Conservation (phyloP, 2,329 filamentous ascomycete genomes). For the Coniochaeta hoffmannii region DNA sequence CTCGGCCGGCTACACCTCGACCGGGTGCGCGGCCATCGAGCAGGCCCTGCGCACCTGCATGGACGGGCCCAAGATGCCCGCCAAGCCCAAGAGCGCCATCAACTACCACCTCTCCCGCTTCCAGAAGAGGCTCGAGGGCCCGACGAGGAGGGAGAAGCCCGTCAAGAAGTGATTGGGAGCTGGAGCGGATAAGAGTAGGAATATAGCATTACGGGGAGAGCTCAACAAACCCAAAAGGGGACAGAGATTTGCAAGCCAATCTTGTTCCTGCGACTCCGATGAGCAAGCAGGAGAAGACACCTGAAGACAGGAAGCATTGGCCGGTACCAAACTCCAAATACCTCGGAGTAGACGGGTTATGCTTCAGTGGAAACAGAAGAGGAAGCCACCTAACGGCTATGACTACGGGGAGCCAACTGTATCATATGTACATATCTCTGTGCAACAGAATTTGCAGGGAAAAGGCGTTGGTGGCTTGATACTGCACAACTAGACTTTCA, state of each 20-base stretch:
- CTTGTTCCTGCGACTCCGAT: too few species aligned
- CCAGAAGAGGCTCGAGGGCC: conserved; percentile 58
- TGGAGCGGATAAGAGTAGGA: neutral
- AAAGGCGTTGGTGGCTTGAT: neutral
- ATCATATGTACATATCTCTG: neutral
- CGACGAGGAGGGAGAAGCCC: conserved; percentile 29
- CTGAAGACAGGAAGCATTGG: too few species aligned
- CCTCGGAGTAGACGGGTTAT: neutral
- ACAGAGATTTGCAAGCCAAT: too few species aligned
- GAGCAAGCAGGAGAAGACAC: too few species aligned
- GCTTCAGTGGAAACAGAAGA: neutral
- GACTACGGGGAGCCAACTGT: neutral
- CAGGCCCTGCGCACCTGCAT: conserved; percentile 61
- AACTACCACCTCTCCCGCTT: conserved; percentile 86
- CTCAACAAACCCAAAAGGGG: too few species aligned
- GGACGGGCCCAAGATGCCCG: conserved; percentile 60
- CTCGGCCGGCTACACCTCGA: conserved; percentile 61
- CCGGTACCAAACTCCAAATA: too few species aligned
- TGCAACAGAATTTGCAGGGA: neutral
- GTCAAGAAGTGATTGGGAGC: conserved; percentile 3
- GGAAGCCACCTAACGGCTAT: conserved; percentile 4
- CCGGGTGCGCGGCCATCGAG: conserved; percentile 53
- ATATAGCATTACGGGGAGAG: neutral
- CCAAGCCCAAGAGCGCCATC: conserved; percentile 62
- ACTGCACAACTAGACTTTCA: neutral